These are phyloP conservation scores for Buddleja alternifolia DNA, from an alignment of 257 asterid genomes.

Conservation along the genomic window DNA sequence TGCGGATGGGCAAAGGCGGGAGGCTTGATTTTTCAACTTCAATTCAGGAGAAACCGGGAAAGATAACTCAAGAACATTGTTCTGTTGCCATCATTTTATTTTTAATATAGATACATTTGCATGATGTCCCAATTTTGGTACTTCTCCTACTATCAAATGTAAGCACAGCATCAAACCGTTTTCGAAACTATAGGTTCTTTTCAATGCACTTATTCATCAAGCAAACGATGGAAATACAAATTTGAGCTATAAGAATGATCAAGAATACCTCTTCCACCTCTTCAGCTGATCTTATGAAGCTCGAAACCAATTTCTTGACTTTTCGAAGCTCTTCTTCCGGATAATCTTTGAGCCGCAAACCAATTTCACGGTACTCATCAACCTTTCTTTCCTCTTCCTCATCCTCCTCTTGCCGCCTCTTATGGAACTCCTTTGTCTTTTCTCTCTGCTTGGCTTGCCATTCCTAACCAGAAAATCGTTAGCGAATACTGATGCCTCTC, in stretches of 20 bases:
- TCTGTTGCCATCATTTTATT: too few relatives aligned
- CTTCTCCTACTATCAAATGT: background rate
- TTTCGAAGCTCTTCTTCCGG: conserved; percentile 71
- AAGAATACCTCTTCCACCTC: conserved; percentile 87
- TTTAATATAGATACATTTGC: background rate
- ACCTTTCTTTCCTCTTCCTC: conserved; percentile 84
- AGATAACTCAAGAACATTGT: too few relatives aligned
- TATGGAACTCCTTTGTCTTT: conserved; percentile 79
- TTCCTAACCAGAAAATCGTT: conserved; percentile 59
- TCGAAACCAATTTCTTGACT: conserved; percentile 86
- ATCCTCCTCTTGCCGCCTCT: conserved; percentile 65
- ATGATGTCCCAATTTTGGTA: background rate
- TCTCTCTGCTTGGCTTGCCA: conserved; percentile 97
- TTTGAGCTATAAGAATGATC: background rate
- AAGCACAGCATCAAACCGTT: background rate
- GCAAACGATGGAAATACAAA: background rate
- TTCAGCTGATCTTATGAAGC: conserved; percentile 89
- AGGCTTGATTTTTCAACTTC: background rate
- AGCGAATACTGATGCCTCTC: conserved; percentile 34
- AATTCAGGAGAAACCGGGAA: background rate
- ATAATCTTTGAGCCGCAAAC: conserved; percentile 58
- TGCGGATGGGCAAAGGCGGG: background rate
- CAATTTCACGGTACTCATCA: conserved; percentile 85
- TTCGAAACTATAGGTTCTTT: background rate
- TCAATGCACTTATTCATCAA: background rate